Evolutionary conservation across 2,329 filamentous ascomycete genomes (phyloP).

Genomic region (Neofusicoccum cordaticola): DNA sequence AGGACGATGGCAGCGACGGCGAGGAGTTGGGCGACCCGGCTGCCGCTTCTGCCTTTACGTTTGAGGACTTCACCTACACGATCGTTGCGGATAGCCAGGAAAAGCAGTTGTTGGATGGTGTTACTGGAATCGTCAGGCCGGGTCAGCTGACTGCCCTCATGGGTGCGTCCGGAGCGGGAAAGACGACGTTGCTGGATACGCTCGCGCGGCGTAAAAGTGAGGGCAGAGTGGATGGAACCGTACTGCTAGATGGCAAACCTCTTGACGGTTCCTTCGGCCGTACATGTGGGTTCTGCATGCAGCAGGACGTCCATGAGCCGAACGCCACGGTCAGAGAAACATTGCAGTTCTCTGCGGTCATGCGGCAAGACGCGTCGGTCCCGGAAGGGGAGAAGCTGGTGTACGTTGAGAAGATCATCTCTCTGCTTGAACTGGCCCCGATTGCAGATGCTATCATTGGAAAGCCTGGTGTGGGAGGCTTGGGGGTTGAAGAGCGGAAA

Average conservation of each 20-base stretch:
- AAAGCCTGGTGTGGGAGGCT: constrained; percentile 56
- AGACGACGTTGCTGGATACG: constrained; percentile 39
- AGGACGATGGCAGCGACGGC: background rate
- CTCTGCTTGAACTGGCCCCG: constrained; percentile 62
- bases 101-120: constrained; percentile 53
- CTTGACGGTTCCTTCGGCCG: constrained; percentile 44
- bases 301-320: constrained; percentile 66
- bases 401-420: constrained; percentile 63
- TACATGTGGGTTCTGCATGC: constrained; percentile 56
- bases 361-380: constrained; percentile 60
- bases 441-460: constrained; percentile 66
- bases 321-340: constrained; percentile 66
- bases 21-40: background rate
- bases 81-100: constrained; percentile 43
- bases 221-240: constrained; percentile 45
- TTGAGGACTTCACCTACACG: constrained; percentile 79
- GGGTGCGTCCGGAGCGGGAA: constrained; percentile 66
- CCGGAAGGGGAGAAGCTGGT: constrained; percentile 61
- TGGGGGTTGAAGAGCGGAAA: constrained; percentile 62
- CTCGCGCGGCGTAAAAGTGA: constrained; percentile 45
- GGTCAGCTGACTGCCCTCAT: constrained; percentile 77
- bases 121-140: constrained; percentile 71
- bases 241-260: constrained; percentile 44
- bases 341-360: constrained; percentile 61
- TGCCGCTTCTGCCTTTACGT: constrained; percentile 58